These are phyloP conservation scores for Colletotrichum magnum DNA, from an alignment of 2,329 filamentous ascomycete species.

Conservation along the genomic window DNA sequence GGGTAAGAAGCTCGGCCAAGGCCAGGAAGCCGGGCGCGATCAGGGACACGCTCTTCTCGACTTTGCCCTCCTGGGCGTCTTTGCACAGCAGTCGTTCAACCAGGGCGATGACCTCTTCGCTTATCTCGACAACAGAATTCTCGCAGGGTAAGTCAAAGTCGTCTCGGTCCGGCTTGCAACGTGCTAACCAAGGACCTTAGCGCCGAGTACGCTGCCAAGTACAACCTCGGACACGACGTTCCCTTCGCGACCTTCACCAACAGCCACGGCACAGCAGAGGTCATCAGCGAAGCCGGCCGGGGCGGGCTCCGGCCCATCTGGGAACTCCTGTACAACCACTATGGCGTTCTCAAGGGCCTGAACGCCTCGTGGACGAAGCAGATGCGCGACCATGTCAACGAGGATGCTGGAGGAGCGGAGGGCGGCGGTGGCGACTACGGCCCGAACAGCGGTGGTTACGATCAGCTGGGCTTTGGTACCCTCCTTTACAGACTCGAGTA, in stretches of 20 bases:
- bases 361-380: constrained; percentile 53
- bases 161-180: neutral
- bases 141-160: constrained; percentile 49
- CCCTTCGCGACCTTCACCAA: constrained; percentile 57
- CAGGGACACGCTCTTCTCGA: constrained; percentile 60
- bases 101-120: constrained; percentile 58
- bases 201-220: constrained; percentile 55
- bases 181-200: constrained; percentile 39
- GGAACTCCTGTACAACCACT: constrained; percentile 58
- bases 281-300: constrained; percentile 49
- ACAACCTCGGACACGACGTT: constrained; percentile 58
- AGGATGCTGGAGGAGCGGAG: constrained; percentile 53
- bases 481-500: constrained; percentile 44
- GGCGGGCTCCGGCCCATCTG: constrained; percentile 54
- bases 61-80: constrained; percentile 54
- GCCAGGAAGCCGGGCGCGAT: constrained; percentile 59
- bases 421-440: constrained; percentile 61
- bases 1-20: constrained; percentile 51
- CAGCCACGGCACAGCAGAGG: constrained; percentile 52
- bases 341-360: constrained; percentile 53
- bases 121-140: constrained; percentile 50
- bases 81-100: constrained; percentile 59
- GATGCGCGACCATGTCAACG: constrained; percentile 54
- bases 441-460: constrained; percentile 56
- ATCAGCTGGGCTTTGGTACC: constrained; percentile 52